These are phyloP conservation scores for Suillus ampliporus DNA, from an alignment of 768 basidiomycete species.

Conservation along the genomic window DNA sequence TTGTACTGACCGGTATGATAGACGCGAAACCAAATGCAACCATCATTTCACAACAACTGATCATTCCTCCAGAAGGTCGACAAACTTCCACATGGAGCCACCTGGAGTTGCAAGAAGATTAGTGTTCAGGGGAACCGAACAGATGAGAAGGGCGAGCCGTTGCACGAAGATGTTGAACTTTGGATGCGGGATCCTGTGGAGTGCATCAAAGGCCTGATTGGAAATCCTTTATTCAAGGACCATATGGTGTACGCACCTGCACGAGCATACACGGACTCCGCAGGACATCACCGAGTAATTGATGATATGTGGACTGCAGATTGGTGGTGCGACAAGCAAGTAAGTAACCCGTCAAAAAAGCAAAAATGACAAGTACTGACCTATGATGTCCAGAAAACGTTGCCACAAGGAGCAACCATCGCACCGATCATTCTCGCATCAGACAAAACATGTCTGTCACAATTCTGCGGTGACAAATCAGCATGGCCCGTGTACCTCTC, in stretches of 20 bases:
- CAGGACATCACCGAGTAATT: slow-evolving; percentile 7
- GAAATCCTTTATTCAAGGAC: slow-evolving; percentile 28
- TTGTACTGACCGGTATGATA: neutral
- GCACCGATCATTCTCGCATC: slow-evolving; percentile 32
- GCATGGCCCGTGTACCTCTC: slow-evolving; percentile 34
- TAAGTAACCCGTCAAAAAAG: neutral
- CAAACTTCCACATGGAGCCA: slow-evolving; percentile 23
- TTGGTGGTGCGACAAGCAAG: slow-evolving; percentile 31
- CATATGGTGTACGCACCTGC: slow-evolving; percentile 14
- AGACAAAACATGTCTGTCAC: slow-evolving; percentile 51
- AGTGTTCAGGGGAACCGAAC: slow-evolving; percentile 24
- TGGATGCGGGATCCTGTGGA: slow-evolving; percentile 34
- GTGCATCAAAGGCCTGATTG: slow-evolving; percentile 28
- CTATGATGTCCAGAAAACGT: neutral
- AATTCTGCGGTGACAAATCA: slow-evolving; percentile 39
- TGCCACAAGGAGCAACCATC: slow-evolving; percentile 20
- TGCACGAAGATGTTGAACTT: slow-evolving; percentile 27
- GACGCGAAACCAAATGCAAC: slow-evolving; percentile 12
- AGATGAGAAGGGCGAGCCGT: slow-evolving; percentile 15
- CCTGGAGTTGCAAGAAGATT: slow-evolving; percentile 28
- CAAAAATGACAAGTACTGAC: neutral
- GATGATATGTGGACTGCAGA: slow-evolving; percentile 32
- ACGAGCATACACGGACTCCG: slow-evolving; percentile 12
- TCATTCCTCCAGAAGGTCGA: slow-evolving; percentile 28
- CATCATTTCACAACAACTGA: slow-evolving; percentile 34